Evolutionary conservation across 345 rosid species (phyloP), one percentile per base, ranked within the genome.

Genomic region (Euphorbia peplus): DNA sequence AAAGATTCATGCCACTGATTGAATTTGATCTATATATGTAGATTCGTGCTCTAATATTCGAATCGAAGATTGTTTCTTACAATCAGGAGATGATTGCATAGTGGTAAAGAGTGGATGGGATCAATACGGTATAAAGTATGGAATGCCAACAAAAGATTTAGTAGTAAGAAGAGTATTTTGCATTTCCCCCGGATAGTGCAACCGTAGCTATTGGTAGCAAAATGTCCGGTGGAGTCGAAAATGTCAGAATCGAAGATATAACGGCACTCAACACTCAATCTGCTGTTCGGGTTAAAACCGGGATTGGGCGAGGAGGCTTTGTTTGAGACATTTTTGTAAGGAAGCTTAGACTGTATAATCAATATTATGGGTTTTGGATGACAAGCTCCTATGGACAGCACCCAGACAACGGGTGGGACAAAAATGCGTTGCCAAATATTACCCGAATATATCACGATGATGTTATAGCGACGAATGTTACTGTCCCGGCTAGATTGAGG

Each of bases 81-180:
- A 84, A 46, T 92, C 96, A 0, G 91, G 95, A 0, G 96, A 90
- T 21, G 98, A 90, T 32, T 90, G 96, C 75, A 66, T 92, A 18
- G 91, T 96, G 15, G 77, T 92, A 3, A 89, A 92, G 67, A 88
- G 96, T 39, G 92, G 98, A 0, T 86, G 92, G 92, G 92, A 90
- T 47, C 67, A 88, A 62, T 88, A 90, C 29, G 96, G 98, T 11
- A 79, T 78, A 70, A 76, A 75, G 73, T 35, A 83, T 21, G 85
- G 81, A 24, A 80, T 79, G 77, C 88, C 95, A 0, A 67, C 91
- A 0, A 42, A 82, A 58, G 80, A 86, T 29, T 69, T 89, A 22
- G 56, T 81, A 0, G 82, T 89, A 66, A 76, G 92, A 72, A 62
- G 88, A 59, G n/a, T n/a, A n/a, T n/a, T n/a, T n/a, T n/a, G n/a